Evolutionary conservation across 2,329 filamentous ascomycete genomes (phyloP).

Genomic region (Xylariaceae sp.): DNA sequence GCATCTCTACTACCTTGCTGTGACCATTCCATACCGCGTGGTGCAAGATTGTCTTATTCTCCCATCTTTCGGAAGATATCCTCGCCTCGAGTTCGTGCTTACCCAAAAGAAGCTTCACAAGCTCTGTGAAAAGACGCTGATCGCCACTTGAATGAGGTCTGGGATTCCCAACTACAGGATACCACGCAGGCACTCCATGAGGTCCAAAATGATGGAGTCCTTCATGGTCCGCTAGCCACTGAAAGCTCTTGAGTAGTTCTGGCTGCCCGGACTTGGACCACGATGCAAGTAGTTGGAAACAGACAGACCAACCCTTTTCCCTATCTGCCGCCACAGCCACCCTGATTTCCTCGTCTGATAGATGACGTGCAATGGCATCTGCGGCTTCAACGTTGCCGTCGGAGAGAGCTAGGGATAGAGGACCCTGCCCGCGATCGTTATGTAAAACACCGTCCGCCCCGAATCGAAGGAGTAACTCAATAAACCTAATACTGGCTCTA

Average conservation of each 20-base stretch:
- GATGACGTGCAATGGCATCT: conserved; percentile 1
- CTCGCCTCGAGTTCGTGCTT: not conserved
- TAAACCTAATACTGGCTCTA: not conserved
- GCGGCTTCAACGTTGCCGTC: not conserved
- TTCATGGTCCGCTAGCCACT: conserved; percentile 1
- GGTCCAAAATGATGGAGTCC: not conserved
- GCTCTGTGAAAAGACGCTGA: not conserved
- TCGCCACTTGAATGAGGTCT: conserved; percentile 1
- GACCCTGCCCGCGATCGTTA: not conserved
- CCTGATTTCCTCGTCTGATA: not conserved
- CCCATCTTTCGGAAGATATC: not conserved
- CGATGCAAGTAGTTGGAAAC: not conserved
- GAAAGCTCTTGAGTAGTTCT: not conserved
- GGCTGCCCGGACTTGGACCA: not conserved
- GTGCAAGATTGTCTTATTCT: not conserved
- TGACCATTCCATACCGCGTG: conserved; percentile 2
- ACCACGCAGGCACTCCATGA: not conserved
- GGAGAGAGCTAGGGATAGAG: not conserved
- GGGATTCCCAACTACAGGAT: not conserved
- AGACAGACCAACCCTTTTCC: not conserved
- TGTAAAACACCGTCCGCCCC: not conserved
- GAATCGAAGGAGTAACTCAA: conserved; percentile 1
- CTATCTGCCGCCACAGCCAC: not conserved
- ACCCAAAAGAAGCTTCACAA: not conserved
- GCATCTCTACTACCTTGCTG: conserved; percentile 1